Evolutionary conservation across 2,329 filamentous ascomycete species (phyloP).

Genomic region (Trichothecium sympodiale): DNA sequence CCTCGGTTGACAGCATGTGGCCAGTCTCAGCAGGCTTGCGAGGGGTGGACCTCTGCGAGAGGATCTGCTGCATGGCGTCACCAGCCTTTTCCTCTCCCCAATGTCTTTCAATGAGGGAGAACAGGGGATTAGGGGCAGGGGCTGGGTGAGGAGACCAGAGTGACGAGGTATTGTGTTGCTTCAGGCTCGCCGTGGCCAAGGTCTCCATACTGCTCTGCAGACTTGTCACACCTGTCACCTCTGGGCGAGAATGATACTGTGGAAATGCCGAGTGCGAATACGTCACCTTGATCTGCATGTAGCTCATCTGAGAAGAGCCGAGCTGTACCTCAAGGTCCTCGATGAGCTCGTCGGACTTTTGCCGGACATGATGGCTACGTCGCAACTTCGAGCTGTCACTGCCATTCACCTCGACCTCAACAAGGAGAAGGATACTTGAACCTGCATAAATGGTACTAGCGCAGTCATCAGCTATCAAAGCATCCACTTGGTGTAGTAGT

Average conservation of each 20-base stretch:
- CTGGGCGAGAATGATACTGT: constrained; percentile 11
- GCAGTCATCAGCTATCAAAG: constrained; percentile 7
- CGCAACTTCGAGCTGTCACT: constrained; percentile 4
- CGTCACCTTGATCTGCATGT: constrained; percentile 38
- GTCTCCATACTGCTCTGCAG: constrained; percentile 42
- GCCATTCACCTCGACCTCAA: constrained; percentile 27
- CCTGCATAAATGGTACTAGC: constrained; percentile 29
- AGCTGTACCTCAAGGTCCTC: constrained; percentile 47
- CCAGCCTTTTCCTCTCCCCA: constrained; percentile 35
- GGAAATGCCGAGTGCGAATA: constrained; percentile 49
- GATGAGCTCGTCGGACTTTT: constrained; percentile 44
- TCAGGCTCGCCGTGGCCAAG: constrained; percentile 37
- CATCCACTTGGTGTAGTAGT: not conserved
- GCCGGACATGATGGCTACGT: constrained; percentile 15
- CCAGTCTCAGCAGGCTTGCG: constrained; percentile 1
- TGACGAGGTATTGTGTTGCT: constrained; percentile 34
- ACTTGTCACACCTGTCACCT: constrained; percentile 21
- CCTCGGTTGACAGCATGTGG: no score
- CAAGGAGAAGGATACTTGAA: constrained; percentile 37
- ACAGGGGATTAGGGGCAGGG: constrained; percentile 25
- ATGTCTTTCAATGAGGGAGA: constrained; percentile 33
- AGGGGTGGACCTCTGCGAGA: constrained; percentile 6
- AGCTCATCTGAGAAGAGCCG: constrained; percentile 34
- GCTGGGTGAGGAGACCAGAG: constrained; percentile 37
- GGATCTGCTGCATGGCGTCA: constrained; percentile 26